A percentile compares a stretch with the other conserved stretches of the same genome.
These are phyloP conservation scores for Neurospora tetrasperma DNA, from an alignment of 495 filamentous ascomycete genomes.

Conservation along the genomic window DNA sequence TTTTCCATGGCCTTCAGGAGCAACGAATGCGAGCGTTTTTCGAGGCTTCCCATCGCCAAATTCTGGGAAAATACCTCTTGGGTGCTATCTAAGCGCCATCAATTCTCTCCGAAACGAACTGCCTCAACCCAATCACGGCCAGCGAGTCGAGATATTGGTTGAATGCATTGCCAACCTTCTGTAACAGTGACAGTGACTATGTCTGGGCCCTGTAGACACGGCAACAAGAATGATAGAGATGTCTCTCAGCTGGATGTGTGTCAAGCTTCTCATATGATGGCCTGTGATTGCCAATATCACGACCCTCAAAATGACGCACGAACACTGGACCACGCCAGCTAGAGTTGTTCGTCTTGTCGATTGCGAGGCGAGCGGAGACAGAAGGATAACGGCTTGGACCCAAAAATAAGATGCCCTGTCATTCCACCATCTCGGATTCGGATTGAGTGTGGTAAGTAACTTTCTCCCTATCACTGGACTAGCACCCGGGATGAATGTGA, in stretches of 20 bases:
- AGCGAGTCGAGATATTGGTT: slow-evolving; percentile 2
- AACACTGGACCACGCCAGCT: not conserved
- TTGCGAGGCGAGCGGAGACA: not conserved
- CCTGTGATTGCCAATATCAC: not conserved
- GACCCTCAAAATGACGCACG: not conserved
- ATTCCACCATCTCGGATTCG: not conserved
- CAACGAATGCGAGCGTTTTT: not conserved
- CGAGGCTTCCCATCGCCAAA: not conserved
- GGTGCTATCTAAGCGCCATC: not conserved
- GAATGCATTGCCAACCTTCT: slow-evolving; percentile 6
- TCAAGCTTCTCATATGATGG: not conserved
- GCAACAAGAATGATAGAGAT: not conserved
- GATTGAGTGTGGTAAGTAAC: not conserved
- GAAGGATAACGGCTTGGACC: not conserved
- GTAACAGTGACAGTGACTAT: slow-evolving; percentile 20
- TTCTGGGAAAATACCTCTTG: not conserved
- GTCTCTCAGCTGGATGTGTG: not conserved
- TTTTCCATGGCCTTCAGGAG: not conserved
- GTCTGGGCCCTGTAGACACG: slow-evolving; percentile 1
- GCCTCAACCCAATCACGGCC: not conserved
- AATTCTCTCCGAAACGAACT: not conserved
- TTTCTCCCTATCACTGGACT: not conserved
- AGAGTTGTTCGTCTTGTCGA: not conserved
- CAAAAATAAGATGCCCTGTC: not conserved
- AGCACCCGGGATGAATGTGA: not conserved